phyloP scores from a whole-genome alignment of 768 basidiomycete genomes.

The Pulveroboletus sp. region DNA sequence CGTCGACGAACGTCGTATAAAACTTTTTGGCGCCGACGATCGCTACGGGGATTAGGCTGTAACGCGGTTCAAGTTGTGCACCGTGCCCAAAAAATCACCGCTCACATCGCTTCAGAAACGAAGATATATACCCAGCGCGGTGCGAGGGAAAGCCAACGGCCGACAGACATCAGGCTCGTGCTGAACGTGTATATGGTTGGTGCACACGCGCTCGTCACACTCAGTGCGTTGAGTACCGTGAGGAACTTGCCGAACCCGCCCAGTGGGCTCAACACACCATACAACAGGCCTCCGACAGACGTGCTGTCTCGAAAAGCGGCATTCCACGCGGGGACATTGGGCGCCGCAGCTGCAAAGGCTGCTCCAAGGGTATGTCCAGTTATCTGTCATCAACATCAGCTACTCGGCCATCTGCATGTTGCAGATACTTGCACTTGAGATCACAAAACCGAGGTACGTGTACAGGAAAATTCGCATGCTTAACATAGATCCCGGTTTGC shows the following conservation, averaged over 20 bases:
- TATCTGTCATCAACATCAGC: conserved; percentile 24
- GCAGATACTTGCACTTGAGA: conserved; percentile 34
- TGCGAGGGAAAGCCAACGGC: conserved; percentile 30
- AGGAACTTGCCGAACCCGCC: conserved; percentile 46
- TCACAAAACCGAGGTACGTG: conserved; percentile 43
- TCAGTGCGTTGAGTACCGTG: conserved; percentile 47
- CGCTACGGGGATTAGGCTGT: conserved; percentile 42
- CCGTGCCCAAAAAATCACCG: background rate
- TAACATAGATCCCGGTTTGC: background rate
- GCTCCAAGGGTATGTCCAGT: conserved; percentile 42
- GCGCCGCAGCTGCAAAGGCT: conserved; percentile 41
- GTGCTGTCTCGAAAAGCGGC: conserved; percentile 36
- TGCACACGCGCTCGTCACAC: conserved; percentile 50
- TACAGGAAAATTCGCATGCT: conserved; percentile 40
- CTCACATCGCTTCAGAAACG: conserved; percentile 42
- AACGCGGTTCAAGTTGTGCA: background rate
- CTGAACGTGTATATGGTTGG: conserved; percentile 57
- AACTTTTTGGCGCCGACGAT: conserved; percentile 45
- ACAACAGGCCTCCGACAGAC: conserved; percentile 43
- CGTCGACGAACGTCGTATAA: conserved; percentile 40
- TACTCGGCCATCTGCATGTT: background rate
- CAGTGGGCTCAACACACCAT: conserved; percentile 34
- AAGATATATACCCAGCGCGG: conserved; percentile 47
- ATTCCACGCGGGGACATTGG: conserved; percentile 36
- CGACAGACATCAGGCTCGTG: conserved; percentile 41